Conservation (phyloP, 257 asterid genomes). For the Solanum stenotomum region DNA sequence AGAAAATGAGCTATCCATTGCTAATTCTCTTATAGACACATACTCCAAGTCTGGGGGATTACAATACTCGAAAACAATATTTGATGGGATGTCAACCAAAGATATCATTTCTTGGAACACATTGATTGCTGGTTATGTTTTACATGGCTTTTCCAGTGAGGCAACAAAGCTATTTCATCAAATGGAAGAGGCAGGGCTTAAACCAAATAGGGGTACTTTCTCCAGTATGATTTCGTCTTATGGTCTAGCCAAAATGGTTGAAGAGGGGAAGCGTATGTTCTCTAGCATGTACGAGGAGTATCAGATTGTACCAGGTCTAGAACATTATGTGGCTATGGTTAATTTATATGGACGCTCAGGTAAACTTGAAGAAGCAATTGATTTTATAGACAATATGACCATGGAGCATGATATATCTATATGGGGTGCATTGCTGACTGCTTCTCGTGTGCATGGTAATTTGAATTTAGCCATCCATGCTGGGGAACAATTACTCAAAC, state of each 20-base stretch:
- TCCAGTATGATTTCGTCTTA: slow-evolving; percentile 56
- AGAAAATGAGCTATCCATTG: slow-evolving; percentile 49
- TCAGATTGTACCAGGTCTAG: slow-evolving; percentile 40
- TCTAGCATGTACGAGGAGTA: slow-evolving; percentile 38
- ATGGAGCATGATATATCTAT: slow-evolving; percentile 40
- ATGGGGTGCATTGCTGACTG: slow-evolving; percentile 64
- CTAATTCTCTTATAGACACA: slow-evolving; percentile 56
- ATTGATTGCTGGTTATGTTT: slow-evolving; percentile 46
- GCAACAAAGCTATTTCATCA: slow-evolving; percentile 54
- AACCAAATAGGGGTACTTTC: slow-evolving; percentile 64
- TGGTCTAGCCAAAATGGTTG: slow-evolving; percentile 56
- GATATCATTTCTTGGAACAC: slow-evolving; percentile 83
- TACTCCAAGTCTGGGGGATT: slow-evolving; percentile 63
- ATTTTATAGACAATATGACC: slow-evolving; percentile 35
- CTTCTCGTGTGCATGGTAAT: slow-evolving; percentile 50
- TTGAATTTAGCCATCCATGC: slow-evolving; percentile 54
- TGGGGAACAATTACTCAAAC: slow-evolving; percentile 50
- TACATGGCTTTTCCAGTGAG: slow-evolving; percentile 37
- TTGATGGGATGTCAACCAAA: slow-evolving; percentile 36
- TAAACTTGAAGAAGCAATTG: slow-evolving; percentile 53
- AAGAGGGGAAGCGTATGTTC: slow-evolving; percentile 39
- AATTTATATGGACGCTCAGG: slow-evolving; percentile 66
- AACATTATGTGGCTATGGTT: slow-evolving; percentile 66
- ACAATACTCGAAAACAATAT: slow-evolving; percentile 40
- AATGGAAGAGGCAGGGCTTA: slow-evolving; percentile 34